These are phyloP conservation scores for Venturia pyrina DNA, from an alignment of 2,329 filamentous ascomycete species.

Conservation along the genomic window DNA sequence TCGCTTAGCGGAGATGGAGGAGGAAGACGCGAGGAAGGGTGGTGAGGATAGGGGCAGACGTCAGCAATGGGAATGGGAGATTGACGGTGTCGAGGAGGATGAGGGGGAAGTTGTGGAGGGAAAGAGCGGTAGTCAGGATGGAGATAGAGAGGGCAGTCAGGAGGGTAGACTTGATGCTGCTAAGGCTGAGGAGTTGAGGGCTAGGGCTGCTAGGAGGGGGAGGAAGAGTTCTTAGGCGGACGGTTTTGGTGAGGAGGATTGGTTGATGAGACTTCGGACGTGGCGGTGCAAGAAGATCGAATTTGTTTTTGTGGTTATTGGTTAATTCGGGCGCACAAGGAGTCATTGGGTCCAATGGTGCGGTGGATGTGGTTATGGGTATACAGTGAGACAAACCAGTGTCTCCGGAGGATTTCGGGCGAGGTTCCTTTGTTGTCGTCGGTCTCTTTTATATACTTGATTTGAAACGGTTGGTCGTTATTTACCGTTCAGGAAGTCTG, in stretches of 20 bases:
- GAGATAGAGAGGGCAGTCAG: neutral
- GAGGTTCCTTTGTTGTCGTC: neutral
- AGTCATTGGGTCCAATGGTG: neutral
- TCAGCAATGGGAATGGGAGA: neutral
- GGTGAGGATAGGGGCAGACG: neutral
- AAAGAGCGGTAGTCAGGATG: neutral
- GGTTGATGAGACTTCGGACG: neutral
- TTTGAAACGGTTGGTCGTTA: neutral
- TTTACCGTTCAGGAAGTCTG: neutral
- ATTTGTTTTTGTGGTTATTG: neutral
- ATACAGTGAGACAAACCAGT: neutral
- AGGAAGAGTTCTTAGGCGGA: neutral
- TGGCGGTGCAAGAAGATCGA: neutral
- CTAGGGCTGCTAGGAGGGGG: neutral
- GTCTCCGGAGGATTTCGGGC: neutral
- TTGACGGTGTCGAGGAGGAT: neutral
- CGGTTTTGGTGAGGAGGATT: neutral
- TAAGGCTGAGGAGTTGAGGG: neutral
- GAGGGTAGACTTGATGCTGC: constrained; percentile 1
- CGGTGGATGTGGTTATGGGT: neutral
- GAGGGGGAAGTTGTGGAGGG: neutral
- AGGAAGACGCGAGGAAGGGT: neutral
- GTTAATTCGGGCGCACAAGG: neutral
- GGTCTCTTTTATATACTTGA: neutral
- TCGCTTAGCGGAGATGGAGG: neutral